Evolutionary conservation across 768 basidiomycete species (phyloP), one percentile per base, ranked within the genome.

Genomic region (Pilatotrama ljubarskyi): DNA sequence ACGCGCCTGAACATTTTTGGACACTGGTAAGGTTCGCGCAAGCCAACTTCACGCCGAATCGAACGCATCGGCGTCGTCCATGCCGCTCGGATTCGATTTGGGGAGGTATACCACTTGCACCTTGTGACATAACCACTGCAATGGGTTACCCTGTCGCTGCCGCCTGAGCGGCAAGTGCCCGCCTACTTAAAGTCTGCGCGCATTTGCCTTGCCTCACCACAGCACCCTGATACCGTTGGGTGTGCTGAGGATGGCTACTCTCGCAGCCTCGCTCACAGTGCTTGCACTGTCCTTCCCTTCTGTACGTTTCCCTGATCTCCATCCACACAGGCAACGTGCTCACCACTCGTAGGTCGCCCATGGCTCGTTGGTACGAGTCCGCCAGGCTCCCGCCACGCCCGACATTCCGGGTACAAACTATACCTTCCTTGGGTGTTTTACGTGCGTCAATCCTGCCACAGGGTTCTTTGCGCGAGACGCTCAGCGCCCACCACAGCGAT

Each of bases 401-500:
- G 36, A 37, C 43, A 47, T 62, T 5, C 60, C 65, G 13, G 62
- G 59, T 3, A 61, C 61, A 15, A 47, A 61, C 25, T 66, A 50
- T 40, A 58, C 59, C 20, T 63, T 57, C 52, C 56, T 63, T 24
- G 65, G 65, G 37, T 66, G 65, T 53, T 66, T 59, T 48, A 66
- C 62, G 65, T 66, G 25, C 17, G 65, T 55, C 9, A 10, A 38
- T 17, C 14, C 26, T 10, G 25, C 41, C 40, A 6, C 15, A 10
- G 26, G 24, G 26, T 20, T 13, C n/a, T 26, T 13, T n/a, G 49
- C 20, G 17, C 17, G 22, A 22, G 40, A 20, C 22, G 50, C 56
- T 58, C 29, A 57, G 15, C 10, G 22, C n/a, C 13, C 11, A 18
- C 29, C 2, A 24, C 67, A 87, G 85, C 47, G 88, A 90, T 68